Conservation (phyloP, 768 basidiomycete genomes). For the Lentinus brumalis region DNA sequence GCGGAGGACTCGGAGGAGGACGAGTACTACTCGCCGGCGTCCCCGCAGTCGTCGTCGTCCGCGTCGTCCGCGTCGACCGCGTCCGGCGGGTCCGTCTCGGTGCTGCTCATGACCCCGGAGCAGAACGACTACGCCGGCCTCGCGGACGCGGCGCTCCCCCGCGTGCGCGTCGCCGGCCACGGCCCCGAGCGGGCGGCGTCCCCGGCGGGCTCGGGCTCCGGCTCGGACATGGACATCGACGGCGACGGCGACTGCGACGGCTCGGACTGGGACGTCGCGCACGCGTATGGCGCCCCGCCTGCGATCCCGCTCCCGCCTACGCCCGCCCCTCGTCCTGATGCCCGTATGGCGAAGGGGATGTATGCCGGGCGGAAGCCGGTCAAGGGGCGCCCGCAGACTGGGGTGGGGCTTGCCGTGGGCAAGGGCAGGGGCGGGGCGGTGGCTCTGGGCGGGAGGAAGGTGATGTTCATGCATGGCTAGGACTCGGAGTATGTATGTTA, state of each 20-base stretch:
- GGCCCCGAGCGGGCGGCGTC: too few species aligned
- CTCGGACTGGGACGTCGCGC: slow-evolving; percentile 25
- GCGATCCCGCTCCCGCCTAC: not conserved
- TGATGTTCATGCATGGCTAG: slow-evolving; percentile 26
- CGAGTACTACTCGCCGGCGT: not conserved
- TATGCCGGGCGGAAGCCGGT: not conserved
- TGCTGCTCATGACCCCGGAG: slow-evolving; percentile 10
- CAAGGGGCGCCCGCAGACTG: not conserved
- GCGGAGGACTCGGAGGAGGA: not conserved
- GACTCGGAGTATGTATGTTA: too few species aligned
- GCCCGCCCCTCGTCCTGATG: not conserved
- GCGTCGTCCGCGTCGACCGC: not conserved
- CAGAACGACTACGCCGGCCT: slow-evolving; percentile 6
- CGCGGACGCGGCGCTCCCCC: slow-evolving; percentile 15
- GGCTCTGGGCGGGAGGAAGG: slow-evolving; percentile 25
- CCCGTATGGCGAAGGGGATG: too few species aligned
- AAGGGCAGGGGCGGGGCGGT: slow-evolving; percentile 13
- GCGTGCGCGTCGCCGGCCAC: not conserved
- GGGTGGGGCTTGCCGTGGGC: not conserved
- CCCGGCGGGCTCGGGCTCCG: not conserved
- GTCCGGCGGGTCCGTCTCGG: not conserved
- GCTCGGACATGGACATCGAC: not conserved
- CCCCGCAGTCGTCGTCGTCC: not conserved
- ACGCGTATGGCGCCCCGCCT: slow-evolving; percentile 19
- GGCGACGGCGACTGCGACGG: slow-evolving; percentile 7